phyloP scores from a whole-genome alignment of 305 asterid genomes.

The Rubia balearica region DNA sequence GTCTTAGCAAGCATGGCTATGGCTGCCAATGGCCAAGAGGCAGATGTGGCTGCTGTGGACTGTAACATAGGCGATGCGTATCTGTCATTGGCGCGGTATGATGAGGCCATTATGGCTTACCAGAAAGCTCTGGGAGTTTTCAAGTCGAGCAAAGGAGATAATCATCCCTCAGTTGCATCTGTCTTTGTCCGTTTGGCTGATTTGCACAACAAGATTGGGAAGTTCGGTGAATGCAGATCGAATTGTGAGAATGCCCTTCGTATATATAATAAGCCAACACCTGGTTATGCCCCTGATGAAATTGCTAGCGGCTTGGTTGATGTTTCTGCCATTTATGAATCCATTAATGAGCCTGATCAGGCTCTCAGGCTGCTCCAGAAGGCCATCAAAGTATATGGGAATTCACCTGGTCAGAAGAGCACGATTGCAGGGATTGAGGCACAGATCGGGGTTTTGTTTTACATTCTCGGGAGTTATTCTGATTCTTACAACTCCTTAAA shows the following conservation, averaged over 20 bases:
- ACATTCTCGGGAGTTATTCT: slow-evolving; percentile 56
- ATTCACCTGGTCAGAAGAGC: slow-evolving; percentile 65
- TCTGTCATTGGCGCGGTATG: slow-evolving; percentile 57
- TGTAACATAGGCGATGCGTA: slow-evolving; percentile 86
- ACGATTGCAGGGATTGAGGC: slow-evolving; percentile 85
- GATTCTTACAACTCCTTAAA: slow-evolving; percentile 60
- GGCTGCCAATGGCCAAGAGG: slow-evolving; percentile 62
- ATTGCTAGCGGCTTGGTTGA: slow-evolving; percentile 84
- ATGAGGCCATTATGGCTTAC: slow-evolving; percentile 72
- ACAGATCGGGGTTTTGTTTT: slow-evolving; percentile 82
- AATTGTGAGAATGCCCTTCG: slow-evolving; percentile 76
- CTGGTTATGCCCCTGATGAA: slow-evolving; percentile 56
- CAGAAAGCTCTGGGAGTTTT: slow-evolving; percentile 67
- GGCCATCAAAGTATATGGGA: slow-evolving; percentile 60
- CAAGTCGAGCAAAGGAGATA: slow-evolving; percentile 64
- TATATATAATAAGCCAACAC: slow-evolving; percentile 50
- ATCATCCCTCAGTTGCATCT: slow-evolving; percentile 67
- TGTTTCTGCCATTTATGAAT: slow-evolving; percentile 73
- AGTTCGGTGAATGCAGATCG: slow-evolving; percentile 58
- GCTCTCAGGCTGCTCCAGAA: slow-evolving; percentile 62
- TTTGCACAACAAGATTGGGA: slow-evolving; percentile 74
- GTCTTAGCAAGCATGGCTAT: slow-evolving; percentile 87
- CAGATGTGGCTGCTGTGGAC: slow-evolving; percentile 72
- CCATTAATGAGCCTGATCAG: slow-evolving; percentile 55
- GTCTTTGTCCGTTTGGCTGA: slow-evolving; percentile 78